Evolutionary conservation across 208 protist genomes (phyloP).

Genomic region (Acanthamoeba sp.): DNA sequence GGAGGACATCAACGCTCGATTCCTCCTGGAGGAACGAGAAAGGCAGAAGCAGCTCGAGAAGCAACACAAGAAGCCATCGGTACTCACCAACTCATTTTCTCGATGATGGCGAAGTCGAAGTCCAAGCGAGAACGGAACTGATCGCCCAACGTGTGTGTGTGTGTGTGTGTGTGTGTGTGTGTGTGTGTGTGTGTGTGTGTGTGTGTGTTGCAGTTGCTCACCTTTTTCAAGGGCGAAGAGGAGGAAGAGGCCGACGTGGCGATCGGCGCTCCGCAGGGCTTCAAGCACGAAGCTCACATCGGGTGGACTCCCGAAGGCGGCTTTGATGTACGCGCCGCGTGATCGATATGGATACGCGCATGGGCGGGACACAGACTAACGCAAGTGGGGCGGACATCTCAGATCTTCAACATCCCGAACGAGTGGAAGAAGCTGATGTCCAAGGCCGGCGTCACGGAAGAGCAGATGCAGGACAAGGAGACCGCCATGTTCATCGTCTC

Average conservation of each 20-base stretch:
- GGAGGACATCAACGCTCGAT: neutral
- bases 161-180: neutral
- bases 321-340: neutral
- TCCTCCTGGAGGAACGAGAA: neutral
- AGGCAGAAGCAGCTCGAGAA: constrained; percentile 5
- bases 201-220: neutral
- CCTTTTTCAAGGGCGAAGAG: constrained; percentile 39
- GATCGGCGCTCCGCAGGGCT: constrained; percentile 13
- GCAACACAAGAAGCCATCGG: constrained; percentile 23
- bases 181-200: neutral
- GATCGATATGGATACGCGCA: too few species aligned
- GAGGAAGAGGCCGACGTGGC: neutral
- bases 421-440: constrained; percentile 2
- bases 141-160: too few species aligned
- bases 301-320: constrained; percentile 11
- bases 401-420: constrained; percentile 24
- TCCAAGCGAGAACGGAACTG: too few species aligned
- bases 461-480: constrained; percentile 44
- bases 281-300: constrained; percentile 30
- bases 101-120: too few species aligned
- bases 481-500: constrained; percentile 44
- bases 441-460: neutral
- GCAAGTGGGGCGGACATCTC: neutral
- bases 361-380: too few species aligned
- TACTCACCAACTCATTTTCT: too few species aligned